Percentiles rank a stretch among this genome's conserved stretches.
Conservation (phyloP, 495 filamentous ascomycete species). For the Symbiotaphrina buchneri region DNA sequence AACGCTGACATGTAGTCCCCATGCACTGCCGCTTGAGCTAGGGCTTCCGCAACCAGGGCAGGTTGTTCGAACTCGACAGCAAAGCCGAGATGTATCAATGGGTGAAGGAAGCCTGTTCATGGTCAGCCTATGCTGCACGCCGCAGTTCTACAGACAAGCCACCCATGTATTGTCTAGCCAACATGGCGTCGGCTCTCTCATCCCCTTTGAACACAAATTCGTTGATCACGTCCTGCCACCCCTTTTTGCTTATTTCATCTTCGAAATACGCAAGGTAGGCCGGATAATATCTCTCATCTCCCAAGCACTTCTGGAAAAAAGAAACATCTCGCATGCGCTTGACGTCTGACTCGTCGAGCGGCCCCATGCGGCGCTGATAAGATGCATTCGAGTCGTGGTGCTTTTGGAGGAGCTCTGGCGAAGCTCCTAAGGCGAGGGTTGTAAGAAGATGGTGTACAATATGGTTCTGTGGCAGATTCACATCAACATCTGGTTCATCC, state of each 20-base stretch:
- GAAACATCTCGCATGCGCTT: slow-evolving; percentile 26
- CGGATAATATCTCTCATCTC: slow-evolving; percentile 29
- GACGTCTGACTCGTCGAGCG: slow-evolving; percentile 19
- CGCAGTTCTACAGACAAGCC: slow-evolving; percentile 3
- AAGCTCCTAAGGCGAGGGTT: slow-evolving; percentile 53
- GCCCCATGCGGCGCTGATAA: slow-evolving; percentile 32
- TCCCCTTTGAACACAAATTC: slow-evolving; percentile 43
- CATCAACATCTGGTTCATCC: slow-evolving; percentile 3
- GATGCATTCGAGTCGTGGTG: slow-evolving; percentile 32
- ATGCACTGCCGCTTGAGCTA: slow-evolving; percentile 54
- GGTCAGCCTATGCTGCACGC: slow-evolving; percentile 1
- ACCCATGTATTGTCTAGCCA: slow-evolving; percentile 33
- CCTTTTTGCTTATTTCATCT: slow-evolving; percentile 37
- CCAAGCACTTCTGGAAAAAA: slow-evolving; percentile 27
- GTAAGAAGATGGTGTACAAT: slow-evolving; percentile 55
- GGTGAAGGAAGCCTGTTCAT: slow-evolving; percentile 44
- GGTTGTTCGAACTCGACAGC: slow-evolving; percentile 63
- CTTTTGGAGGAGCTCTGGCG: slow-evolving; percentile 25
- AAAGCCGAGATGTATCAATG: slow-evolving; percentile 68
- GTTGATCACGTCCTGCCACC: slow-evolving; percentile 30
- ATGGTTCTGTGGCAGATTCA: slow-evolving; percentile 19
- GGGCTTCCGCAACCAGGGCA: slow-evolving; percentile 57
- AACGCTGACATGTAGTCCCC: slow-evolving; percentile 21
- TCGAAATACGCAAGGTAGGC: slow-evolving; percentile 57
- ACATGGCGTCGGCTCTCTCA: slow-evolving; percentile 34